A percentile compares a stretch with the other conserved stretches of the same genome.
These are phyloP conservation scores for Mycena alexandri DNA, from an alignment of 768 basidiomycete species.

Conservation along the genomic window DNA sequence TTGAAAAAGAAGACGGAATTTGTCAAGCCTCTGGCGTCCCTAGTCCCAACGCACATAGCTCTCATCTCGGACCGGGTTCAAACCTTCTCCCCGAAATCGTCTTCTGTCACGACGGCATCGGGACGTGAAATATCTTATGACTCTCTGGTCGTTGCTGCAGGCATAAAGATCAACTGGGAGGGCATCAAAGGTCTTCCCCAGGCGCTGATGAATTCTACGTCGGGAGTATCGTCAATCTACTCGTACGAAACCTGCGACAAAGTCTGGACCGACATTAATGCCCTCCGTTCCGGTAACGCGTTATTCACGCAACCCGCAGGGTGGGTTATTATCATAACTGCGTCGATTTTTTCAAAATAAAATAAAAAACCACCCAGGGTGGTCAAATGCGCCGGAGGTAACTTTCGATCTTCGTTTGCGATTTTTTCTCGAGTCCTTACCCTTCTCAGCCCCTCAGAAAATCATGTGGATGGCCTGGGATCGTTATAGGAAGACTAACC, in stretches of 20 bases:
- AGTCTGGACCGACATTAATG: constrained; percentile 85
- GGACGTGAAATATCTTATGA: constrained; percentile 86
- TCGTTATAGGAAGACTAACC: constrained; percentile 71
- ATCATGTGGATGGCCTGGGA: constrained; percentile 99
- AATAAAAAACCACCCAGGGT: constrained; percentile 43
- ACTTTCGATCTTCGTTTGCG: constrained; percentile 1
- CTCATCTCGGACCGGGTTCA: constrained; percentile 80
- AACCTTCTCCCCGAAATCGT: constrained; percentile 80
- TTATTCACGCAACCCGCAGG: constrained; percentile 97
- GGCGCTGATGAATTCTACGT: constrained; percentile 81
- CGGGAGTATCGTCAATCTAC: constrained; percentile 93
- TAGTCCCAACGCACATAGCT: constrained; percentile 82
- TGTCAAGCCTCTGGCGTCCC: constrained; percentile 70
- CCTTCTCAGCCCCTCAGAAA: constrained; percentile 79
- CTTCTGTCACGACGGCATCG: constrained; percentile 77
- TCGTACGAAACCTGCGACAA: constrained; percentile 92
- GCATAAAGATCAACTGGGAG: constrained; percentile 89
- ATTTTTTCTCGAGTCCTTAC: constrained; percentile 6
- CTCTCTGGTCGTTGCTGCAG: constrained; percentile 88
- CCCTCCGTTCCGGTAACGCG: constrained; percentile 81
- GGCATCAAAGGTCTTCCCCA: constrained; percentile 77
- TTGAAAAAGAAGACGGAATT: constrained; percentile 78
- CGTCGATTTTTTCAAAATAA: too few relatives aligned
- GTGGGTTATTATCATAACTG: too few relatives aligned
- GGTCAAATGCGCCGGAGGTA: constrained; percentile 95